These are phyloP conservation scores for Pythium biforme DNA, from an alignment of 352 stramenopile genomes.

Conservation along the genomic window DNA sequence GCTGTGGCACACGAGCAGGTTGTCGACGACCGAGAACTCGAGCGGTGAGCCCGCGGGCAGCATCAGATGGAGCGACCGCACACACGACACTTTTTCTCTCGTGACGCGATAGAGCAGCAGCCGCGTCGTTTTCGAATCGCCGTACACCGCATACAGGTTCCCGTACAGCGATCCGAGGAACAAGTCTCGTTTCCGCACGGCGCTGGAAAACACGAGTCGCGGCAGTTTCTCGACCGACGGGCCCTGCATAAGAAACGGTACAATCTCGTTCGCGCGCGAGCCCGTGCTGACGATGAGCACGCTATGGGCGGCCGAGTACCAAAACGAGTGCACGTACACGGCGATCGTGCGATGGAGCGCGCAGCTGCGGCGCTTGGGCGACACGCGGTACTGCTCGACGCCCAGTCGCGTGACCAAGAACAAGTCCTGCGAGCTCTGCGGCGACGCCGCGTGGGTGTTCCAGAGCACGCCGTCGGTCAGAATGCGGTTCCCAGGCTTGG, in stretches of 20 bases:
- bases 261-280: slow-evolving; percentile 73
- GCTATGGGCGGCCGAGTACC: slow-evolving; percentile 59
- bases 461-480: slow-evolving; percentile 58
- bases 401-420: slow-evolving; percentile 74
- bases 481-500: slow-evolving; percentile 63
- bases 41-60: slow-evolving; percentile 53
- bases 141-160: slow-evolving; percentile 64
- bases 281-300: slow-evolving; percentile 72
- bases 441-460: slow-evolving; percentile 49
- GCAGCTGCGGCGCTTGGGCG: slow-evolving; percentile 51
- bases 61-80: slow-evolving; percentile 72
- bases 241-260: slow-evolving; percentile 65
- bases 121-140: slow-evolving; percentile 51
- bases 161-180: slow-evolving; percentile 70
- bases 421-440: slow-evolving; percentile 61
- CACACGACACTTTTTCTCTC: slow-evolving; percentile 62
- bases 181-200: slow-evolving; percentile 51
- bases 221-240: slow-evolving; percentile 64
- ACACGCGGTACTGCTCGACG: slow-evolving; percentile 76
- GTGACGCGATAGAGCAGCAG: slow-evolving; percentile 74
- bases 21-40: slow-evolving; percentile 80
- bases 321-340: slow-evolving; percentile 69
- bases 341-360: slow-evolving; percentile 55
- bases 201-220: slow-evolving; percentile 65
- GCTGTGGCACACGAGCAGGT: slow-evolving; percentile 81